phyloP scores from a whole-genome alignment of 768 basidiomycete species.

The Termitomyces sp. region DNA sequence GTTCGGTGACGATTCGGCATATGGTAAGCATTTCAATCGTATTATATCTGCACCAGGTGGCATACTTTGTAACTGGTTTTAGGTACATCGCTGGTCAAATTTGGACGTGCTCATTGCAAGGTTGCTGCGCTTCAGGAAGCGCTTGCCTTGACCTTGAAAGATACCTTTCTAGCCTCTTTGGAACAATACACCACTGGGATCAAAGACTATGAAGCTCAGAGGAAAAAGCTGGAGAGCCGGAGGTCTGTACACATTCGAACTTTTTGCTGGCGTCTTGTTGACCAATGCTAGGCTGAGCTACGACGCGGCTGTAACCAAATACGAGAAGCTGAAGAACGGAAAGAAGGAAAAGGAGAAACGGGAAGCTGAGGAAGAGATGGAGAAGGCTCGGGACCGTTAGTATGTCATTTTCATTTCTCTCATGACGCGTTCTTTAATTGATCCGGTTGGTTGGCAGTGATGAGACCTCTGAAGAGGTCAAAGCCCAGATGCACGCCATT shows the following conservation, averaged over 20 bases:
- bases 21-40: slow-evolving; percentile 35
- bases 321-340: slow-evolving; percentile 55
- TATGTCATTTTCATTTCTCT: slow-evolving; percentile 28
- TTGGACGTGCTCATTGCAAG: slow-evolving; percentile 84
- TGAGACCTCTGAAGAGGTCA: slow-evolving; percentile 80
- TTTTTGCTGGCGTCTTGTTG: background rate
- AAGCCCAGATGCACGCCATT: slow-evolving; percentile 71
- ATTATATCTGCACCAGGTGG: background rate
- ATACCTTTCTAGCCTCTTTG: slow-evolving; percentile 66
- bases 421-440: background rate
- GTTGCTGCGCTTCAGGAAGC: slow-evolving; percentile 82
- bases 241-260: slow-evolving; percentile 35
- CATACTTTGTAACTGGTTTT: background rate
- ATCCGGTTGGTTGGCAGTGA: slow-evolving; percentile 44
- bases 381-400: slow-evolving; percentile 70
- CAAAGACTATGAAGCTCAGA: slow-evolving; percentile 73
- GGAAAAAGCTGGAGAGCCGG: slow-evolving; percentile 85
- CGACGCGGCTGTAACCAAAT: slow-evolving; percentile 68
- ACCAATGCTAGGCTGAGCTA: slow-evolving; percentile 52
- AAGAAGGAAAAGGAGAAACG: slow-evolving; percentile 82
- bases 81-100: slow-evolving; percentile 69
- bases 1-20: slow-evolving; percentile 69
- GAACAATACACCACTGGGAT: slow-evolving; percentile 65
- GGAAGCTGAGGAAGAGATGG: slow-evolving; percentile 80
- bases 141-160: slow-evolving; percentile 64